A percentile compares a stretch with the other conserved stretches of the same genome.
These are phyloP conservation scores for Cubamyces lactineus DNA, from an alignment of 768 basidiomycete genomes.

Conservation along the genomic window DNA sequence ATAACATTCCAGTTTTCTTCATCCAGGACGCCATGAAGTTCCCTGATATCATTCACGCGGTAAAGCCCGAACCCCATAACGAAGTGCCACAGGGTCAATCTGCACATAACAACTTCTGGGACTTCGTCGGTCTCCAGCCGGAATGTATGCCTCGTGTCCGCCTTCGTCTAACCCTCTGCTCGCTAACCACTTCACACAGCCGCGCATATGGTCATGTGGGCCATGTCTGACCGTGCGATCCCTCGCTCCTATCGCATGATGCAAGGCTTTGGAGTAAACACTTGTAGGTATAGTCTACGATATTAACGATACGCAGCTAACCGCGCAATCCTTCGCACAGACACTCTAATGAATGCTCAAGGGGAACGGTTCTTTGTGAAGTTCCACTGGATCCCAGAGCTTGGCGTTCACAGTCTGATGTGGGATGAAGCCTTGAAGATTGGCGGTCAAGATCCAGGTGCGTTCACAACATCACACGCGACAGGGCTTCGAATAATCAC, in stretches of 20 bases:
- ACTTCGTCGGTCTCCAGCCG: constrained; percentile 72
- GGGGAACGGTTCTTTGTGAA: constrained; percentile 83
- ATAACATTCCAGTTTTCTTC: constrained; percentile 82
- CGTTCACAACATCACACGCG: constrained; percentile 11
- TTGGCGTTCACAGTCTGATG: constrained; percentile 80
- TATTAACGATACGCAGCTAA: too few species aligned
- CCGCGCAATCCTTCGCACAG: not conserved
- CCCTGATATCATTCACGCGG: constrained; percentile 83
- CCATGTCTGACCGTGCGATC: constrained; percentile 82
- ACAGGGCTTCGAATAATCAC: not conserved
- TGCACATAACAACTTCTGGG: constrained; percentile 89
- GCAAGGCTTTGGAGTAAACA: constrained; percentile 90
- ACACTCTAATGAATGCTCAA: constrained; percentile 63
- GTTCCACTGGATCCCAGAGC: constrained; percentile 81
- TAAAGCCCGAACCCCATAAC: constrained; percentile 84
- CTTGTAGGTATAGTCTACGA: constrained; percentile 43
- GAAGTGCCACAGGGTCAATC: constrained; percentile 72
- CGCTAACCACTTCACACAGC: constrained; percentile 37
- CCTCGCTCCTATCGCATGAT: constrained; percentile 88
- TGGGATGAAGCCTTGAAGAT: constrained; percentile 94
- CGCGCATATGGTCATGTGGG: constrained; percentile 82
- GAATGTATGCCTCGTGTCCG: constrained; percentile 47
- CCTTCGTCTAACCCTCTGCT: constrained; percentile 2
- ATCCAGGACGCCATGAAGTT: constrained; percentile 85
- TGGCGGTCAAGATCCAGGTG: constrained; percentile 78